Evolutionary conservation across 805 yeast genomes (phyloP), one percentile per base, ranked within the genome.

Genomic region (Wickerhamiella azyma): DNA sequence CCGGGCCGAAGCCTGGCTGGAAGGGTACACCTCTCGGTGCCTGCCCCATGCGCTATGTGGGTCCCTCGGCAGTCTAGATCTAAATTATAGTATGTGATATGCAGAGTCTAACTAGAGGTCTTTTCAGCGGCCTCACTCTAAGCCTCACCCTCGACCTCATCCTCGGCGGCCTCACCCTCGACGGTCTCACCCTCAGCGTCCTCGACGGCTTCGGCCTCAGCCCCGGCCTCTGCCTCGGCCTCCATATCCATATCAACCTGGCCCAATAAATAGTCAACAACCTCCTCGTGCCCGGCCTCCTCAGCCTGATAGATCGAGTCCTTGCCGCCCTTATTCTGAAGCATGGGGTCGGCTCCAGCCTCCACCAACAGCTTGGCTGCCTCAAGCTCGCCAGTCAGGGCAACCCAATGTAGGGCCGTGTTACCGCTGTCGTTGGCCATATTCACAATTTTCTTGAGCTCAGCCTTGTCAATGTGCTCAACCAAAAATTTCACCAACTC

Each of bases 351-450:
- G 1, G 86, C 94, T 54, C 75, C 82, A 48, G 75, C 71, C 17
- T 82, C 89, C 61, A 89, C 79, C 38, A 92, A 66, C 10, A 75
- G 55, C 59, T 81, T 65, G 17, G 85, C 89, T 8, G 80, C 67
- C 2, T 74, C 78, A 48, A 85, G 62, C 55, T 86, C 86, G 1
- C 96, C 97, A 56, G 84, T 86, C 53, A 77, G 74, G 0, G 94
- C 74, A 0, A 97, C 96, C 99, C 99, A 92, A 61, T 92, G 97
- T 52, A 92, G 69, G 1, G 97, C 82, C 0, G 98, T 88, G 61
- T 92, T 92, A 1, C 97, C 98, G 17, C 81, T 76, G 42, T 76
- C 81, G 59, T 92, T 92, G 46, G 67, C 70, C 16, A 63, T 57
- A 50, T 75, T 72, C 16, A 77, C 70, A 36, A 74, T 62, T 13